Conservation (phyloP, 1,139 yeast genomes). For the Yamadazyma pseudoaaseri region DNA sequence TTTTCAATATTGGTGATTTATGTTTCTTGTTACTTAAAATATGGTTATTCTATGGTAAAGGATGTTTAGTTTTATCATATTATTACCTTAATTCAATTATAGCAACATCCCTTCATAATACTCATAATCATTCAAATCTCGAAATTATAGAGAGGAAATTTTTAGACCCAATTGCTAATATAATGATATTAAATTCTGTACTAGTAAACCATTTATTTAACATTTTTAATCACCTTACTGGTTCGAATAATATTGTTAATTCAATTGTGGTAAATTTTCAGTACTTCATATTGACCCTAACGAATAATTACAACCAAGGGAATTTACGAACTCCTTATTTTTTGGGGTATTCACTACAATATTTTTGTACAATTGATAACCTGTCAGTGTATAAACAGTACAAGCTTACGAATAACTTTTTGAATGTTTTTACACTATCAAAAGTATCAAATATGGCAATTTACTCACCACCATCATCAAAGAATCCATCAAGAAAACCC, state of each 20-base stretch:
- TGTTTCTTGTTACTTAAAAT: constrained; percentile 16
- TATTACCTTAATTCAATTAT: constrained; percentile 10
- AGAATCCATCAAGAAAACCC: constrained; percentile 1
- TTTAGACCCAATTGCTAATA: constrained; percentile 16
- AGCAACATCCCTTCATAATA: constrained; percentile 3
- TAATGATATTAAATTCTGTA: constrained; percentile 10
- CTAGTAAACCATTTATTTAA: constrained; percentile 4
- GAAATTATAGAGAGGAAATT: constrained; percentile 15
- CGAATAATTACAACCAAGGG: constrained; percentile 1
- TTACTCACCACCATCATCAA: background rate
- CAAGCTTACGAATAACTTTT: constrained; percentile 13
- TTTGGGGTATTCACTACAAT: constrained; percentile 11
- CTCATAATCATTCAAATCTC: constrained; percentile 8
- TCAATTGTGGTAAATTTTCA: constrained; percentile 9
- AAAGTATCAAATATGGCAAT: background rate
- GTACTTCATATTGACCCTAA: constrained; percentile 10
- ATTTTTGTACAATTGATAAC: constrained; percentile 16
- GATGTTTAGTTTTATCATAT: constrained; percentile 21
- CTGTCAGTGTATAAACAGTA: constrained; percentile 14
- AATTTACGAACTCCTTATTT: constrained; percentile 10
- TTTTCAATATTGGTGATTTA: constrained; percentile 7
- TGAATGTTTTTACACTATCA: constrained; percentile 9
- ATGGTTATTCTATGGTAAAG: constrained; percentile 31
- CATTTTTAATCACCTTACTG: constrained; percentile 8
- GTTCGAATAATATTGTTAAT: constrained; percentile 11